Base-by-base conservation (phyloP, 495 filamentous ascomycete species). In the Neurospora hispaniola region DNA sequence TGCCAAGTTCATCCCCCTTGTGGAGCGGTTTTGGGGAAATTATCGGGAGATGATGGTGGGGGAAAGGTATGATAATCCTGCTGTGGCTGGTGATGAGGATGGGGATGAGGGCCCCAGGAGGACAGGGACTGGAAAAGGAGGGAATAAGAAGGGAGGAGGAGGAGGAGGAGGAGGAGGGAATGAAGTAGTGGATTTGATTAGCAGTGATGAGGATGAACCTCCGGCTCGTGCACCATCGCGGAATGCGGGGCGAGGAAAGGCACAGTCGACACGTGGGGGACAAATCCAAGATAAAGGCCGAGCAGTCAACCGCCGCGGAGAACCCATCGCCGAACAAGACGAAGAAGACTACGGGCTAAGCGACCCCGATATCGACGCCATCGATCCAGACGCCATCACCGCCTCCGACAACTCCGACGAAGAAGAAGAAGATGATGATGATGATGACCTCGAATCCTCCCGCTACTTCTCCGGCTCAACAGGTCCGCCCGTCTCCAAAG, bases 41-140 rank as follows among this genome's bases (percentile, higher is more conserved):
- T 93, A 93, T 76, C 81, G 84, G 18, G 86, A 88, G 70, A 88
- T 93, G 77, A 89, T 84, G 81, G 76, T 84, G 81, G 77, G 76
- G 8, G 68, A 43, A 12, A 69, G 73, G 5, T 70, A 44, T 12
- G 70, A 69, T 18, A 70, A 35, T 40, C n/a, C 7, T 72, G 62
- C 11, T 72, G 71, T 9, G 54, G 43, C 68, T 71, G 54, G 9
- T 35, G 54, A 14, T 66, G 54, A 2, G 4, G 54, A 66, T 66
- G 54, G 0, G 1, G 27, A 66, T 1, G 54, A 66, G 5, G 44
- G 18, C 7, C 9, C 7, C 0, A 8, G n/a, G 23, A 14, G 12
- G 23, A 44, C 42, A 44, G 35, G 35, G 1, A n/a, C 6, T n/a
- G 23, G 48, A 23, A 62, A 62, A 18, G 27, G 27, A 27, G 54